Percentiles rank a stretch among this genome's conserved stretches.
Evolutionary conservation across 805 yeast genomes (phyloP).

Genomic region (Hanseniaspora meyeri): DNA sequence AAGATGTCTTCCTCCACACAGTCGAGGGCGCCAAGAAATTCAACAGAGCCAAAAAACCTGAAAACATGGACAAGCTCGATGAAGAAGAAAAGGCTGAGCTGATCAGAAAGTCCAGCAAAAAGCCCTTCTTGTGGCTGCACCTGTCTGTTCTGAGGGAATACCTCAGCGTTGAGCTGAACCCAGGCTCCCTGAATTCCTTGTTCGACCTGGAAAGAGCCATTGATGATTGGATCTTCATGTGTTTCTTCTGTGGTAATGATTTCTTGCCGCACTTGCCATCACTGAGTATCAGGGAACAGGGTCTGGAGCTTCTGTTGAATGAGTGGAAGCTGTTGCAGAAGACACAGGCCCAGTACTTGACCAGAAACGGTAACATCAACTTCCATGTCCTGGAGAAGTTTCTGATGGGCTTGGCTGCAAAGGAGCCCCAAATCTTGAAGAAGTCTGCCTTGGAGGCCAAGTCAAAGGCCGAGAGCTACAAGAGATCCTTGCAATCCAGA

Average conservation of each 20-base stretch:
- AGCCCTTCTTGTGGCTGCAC: constrained; percentile 91
- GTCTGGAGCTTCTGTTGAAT: constrained; percentile 66
- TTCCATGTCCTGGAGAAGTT: constrained; percentile 64
- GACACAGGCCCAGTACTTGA: constrained; percentile 58
- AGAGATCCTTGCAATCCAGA: constrained; percentile 40
- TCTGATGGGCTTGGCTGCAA: constrained; percentile 48
- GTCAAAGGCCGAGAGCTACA: constrained; percentile 56
- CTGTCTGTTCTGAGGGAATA: constrained; percentile 80
- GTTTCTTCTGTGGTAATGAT: constrained; percentile 97
- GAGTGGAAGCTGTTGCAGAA: constrained; percentile 76
- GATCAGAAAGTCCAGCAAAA: constrained; percentile 33
- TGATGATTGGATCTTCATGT: constrained; percentile 98
- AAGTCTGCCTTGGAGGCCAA: constrained; percentile 43
- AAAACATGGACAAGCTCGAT: constrained; percentile 33
- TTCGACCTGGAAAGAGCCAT: constrained; percentile 90
- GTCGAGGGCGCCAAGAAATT: constrained; percentile 25
- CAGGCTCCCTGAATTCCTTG: constrained; percentile 55
- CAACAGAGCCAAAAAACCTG: constrained; percentile 17
- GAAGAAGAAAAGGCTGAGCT: constrained; percentile 39
- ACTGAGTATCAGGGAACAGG: constrained; percentile 86
- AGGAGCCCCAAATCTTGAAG: constrained; percentile 66
- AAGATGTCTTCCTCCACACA: constrained; percentile 86
- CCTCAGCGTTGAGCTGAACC: constrained; percentile 63
- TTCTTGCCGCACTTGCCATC: constrained; percentile 93
- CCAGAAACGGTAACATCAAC: constrained; percentile 79